Evolutionary conservation across 805 yeast species (phyloP), one percentile per base, ranked within the genome.

Genomic region (Ogataea pilisensis): DNA sequence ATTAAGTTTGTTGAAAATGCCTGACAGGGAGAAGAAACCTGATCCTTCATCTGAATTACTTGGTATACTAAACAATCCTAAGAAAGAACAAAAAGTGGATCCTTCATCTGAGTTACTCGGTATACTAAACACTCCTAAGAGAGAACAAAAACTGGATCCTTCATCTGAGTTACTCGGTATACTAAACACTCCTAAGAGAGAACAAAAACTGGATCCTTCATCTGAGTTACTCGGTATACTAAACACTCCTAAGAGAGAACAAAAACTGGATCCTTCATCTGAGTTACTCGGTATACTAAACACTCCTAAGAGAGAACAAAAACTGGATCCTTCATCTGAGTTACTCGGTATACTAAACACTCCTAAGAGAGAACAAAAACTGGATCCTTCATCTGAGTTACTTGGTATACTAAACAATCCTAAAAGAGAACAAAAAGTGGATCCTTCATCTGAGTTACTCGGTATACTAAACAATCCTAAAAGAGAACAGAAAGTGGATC

Each of bases 271-370:
- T 14, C 24, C 37, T 21, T 37, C 41, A 5, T 19, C 32, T 9
- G 47, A 43, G 26, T 33, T 44, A 14, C 34, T 48, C 21, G 44
- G 42, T n/a, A 4, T 48, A 14, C 19, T 48, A 31, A 46, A 41
- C 18, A 22, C 26, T 11, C 26, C 11, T 11, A 7, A 22, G 26
- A 22, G 9, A 22, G 39, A 38, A 19, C 38, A 38, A 2, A 30
- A 22, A 42, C 21, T n/a, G n/a, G 13, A 30, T n/a, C 33, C 38
- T 33, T 35, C 45, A 4, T 41, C 48, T 19, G 45, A 38, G 12
- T 36, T 43, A 19, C 38, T 48, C n/a, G 37, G 31, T 14, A 41
- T 39, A 11, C 35, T 46, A 20, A 38, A 42, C 32, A 34, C 35
- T 14, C 35, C 28, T 29, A 35, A 33, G 31, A 43, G 30, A 14